Evolutionary conservation across 2,329 filamentous ascomycete genomes (phyloP).

Genomic region (Pseudocercospora cruenta): DNA sequence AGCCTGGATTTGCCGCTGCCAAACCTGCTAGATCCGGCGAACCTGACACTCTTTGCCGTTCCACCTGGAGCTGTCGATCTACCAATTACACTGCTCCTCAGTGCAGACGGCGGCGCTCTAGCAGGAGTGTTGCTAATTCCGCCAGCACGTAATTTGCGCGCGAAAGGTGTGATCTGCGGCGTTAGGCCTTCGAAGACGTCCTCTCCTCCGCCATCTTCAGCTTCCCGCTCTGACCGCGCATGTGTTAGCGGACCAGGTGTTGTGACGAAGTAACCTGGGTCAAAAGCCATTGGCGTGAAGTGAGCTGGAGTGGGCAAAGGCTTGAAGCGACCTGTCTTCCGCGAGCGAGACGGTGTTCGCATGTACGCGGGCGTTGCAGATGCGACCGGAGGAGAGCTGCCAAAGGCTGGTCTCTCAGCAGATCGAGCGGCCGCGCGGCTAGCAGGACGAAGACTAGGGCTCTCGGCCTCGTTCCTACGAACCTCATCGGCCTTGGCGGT

Average conservation of each 20-base stretch:
- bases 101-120: constrained; percentile 25
- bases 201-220: constrained; percentile 12
- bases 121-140: constrained; percentile 31
- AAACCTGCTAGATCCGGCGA: constrained; percentile 28
- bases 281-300: constrained; percentile 37
- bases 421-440: constrained; percentile 35
- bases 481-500: constrained; percentile 21
- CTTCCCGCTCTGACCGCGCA: constrained; percentile 8
- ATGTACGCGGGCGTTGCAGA: constrained; percentile 44
- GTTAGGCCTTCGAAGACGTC: constrained; percentile 32
- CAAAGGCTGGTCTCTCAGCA: constrained; percentile 19
- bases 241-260: constrained; percentile 33
- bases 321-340: constrained; percentile 32
- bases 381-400: constrained; percentile 25
- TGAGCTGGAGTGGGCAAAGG: constrained; percentile 36
- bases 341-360: constrained; percentile 48
- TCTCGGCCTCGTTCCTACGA: constrained; percentile 30
- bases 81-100: constrained; percentile 28
- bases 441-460: constrained; percentile 37
- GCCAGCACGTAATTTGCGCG: constrained; percentile 41
- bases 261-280: constrained; percentile 30
- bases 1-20: constrained; percentile 17
- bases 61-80: constrained; percentile 22
- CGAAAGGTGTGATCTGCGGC: constrained; percentile 45
- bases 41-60: constrained; percentile 33